phyloP scores from a whole-genome alignment of 2,329 filamentous ascomycete species.

The Thielaviopsis ethacetica region DNA sequence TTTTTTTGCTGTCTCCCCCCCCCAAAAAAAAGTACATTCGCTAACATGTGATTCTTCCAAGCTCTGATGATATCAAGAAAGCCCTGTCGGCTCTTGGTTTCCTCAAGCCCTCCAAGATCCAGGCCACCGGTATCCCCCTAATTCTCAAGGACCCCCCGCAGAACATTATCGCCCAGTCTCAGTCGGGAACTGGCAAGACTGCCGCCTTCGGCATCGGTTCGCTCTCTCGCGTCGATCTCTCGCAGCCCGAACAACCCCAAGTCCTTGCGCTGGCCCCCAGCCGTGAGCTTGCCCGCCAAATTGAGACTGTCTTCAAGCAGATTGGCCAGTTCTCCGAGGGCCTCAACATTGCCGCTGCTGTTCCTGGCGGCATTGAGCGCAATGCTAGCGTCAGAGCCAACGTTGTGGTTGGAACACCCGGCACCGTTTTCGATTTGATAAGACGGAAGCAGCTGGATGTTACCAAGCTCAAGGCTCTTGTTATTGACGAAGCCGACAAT shows the following conservation, averaged over 20 bases:
- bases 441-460: constrained; percentile 59
- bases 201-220: constrained; percentile 91
- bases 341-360: constrained; percentile 62
- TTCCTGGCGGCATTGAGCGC: constrained; percentile 60
- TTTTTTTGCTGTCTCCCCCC: background rate
- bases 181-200: constrained; percentile 96
- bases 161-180: constrained; percentile 97
- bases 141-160: constrained; percentile 72
- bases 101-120: constrained; percentile 91
- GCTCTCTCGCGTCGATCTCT: constrained; percentile 68
- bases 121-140: constrained; percentile 83
- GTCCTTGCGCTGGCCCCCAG: constrained; percentile 81
- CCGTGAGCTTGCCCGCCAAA: constrained; percentile 88
- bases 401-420: constrained; percentile 83
- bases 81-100: constrained; percentile 73
- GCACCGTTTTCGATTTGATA: constrained; percentile 79
- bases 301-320: constrained; percentile 63
- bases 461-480: constrained; percentile 59
- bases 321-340: constrained; percentile 75
- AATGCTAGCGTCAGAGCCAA: constrained; percentile 55
- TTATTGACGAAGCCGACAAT: constrained; percentile 94
- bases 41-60: constrained; percentile 9
- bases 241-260: constrained; percentile 54
- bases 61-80: constrained; percentile 45
- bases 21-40: background rate